Evolutionary conservation across 805 yeast species (phyloP), one percentile per base, ranked within the genome.

Genomic region (Kazachstania taianensis): DNA sequence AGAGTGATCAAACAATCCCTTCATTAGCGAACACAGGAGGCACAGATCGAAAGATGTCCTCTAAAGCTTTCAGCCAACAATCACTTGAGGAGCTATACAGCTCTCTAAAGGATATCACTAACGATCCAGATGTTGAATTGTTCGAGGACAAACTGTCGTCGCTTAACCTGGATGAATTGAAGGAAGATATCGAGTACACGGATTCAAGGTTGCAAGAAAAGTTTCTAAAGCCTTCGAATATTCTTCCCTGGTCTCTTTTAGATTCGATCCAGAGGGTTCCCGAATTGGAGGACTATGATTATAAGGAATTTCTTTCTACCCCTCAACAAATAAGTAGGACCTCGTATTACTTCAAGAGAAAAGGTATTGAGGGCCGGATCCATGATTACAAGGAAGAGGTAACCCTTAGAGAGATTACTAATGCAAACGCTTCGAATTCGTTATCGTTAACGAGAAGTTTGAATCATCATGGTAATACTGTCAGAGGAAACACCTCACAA

Each of bases 341-440:
- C 0, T 62, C 74, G 0, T 69, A 78, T 36, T 65, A 81, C 35
- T 81, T 83, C 57, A 73, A 73, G 41, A 68, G 98, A 49, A 53
- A 63, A 5, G 97, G 97, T 1, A 68, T 92, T 5, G 67, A 69
- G 2, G 96, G 96, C 10, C 49, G 59, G 4, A 75, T 89, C n/a
- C 59, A 61, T 2, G 67, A 73, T 0, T 77, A 74, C 43, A 62
- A 70, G 26, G 94, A 87, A 55, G 75, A 70, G 36, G 70, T 73
- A 13, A 78, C 78, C 39, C 45, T 61, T 20, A 50, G 65, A 8
- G 67, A 62, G 12, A 57, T 66, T 7, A 53, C 65, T 1, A 55
- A 57, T 26, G 75, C 78, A 7, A 72, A 72, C 30, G 72, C 86
- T 12, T 67, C 78, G 9, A 79, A 77, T 41, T 81, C 94, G 0